Evolutionary conservation across 2,329 filamentous ascomycete species (phyloP).

Genomic region (Calycina herbarum): DNA sequence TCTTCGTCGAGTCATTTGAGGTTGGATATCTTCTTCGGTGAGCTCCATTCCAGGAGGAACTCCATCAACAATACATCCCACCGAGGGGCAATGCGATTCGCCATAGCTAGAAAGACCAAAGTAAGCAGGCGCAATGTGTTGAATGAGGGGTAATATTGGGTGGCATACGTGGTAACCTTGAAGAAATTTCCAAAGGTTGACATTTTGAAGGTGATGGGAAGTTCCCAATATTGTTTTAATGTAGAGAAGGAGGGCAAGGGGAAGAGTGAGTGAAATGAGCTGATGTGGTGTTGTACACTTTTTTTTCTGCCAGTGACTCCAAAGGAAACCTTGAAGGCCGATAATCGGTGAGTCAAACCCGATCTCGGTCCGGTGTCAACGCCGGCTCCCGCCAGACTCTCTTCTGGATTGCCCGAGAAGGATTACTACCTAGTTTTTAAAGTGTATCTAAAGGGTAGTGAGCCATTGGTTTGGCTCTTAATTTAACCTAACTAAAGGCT

Average conservation of each 20-base stretch:
- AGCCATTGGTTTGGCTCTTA: too few relatives aligned
- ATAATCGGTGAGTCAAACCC: background rate
- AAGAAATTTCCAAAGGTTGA: slow-evolving; percentile 86
- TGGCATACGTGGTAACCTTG: slow-evolving; percentile 68
- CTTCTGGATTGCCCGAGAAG: too few relatives aligned
- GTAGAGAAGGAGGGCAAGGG: background rate
- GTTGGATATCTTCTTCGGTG: slow-evolving; percentile 85
- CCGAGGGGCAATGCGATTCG: slow-evolving; percentile 87
- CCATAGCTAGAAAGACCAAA: slow-evolving; percentile 52
- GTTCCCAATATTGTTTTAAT: background rate
- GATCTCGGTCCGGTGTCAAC: background rate
- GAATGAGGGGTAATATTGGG: slow-evolving; percentile 14
- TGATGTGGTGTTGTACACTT: background rate
- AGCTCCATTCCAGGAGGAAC: slow-evolving; percentile 85
- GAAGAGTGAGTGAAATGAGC: background rate
- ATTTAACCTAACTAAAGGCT: too few relatives aligned
- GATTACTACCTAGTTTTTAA: too few relatives aligned
- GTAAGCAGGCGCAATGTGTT: slow-evolving; percentile 15
- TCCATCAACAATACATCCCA: slow-evolving; percentile 94
- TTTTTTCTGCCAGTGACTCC: background rate
- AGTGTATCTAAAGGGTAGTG: too few relatives aligned
- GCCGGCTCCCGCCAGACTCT: background rate
- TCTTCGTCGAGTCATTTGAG: slow-evolving; percentile 86
- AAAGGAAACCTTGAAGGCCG: background rate
- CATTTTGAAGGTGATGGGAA: slow-evolving; percentile 49